Conservation (phyloP, 2,329 filamentous ascomycete genomes). For the Sclerotinia borealis region DNA sequence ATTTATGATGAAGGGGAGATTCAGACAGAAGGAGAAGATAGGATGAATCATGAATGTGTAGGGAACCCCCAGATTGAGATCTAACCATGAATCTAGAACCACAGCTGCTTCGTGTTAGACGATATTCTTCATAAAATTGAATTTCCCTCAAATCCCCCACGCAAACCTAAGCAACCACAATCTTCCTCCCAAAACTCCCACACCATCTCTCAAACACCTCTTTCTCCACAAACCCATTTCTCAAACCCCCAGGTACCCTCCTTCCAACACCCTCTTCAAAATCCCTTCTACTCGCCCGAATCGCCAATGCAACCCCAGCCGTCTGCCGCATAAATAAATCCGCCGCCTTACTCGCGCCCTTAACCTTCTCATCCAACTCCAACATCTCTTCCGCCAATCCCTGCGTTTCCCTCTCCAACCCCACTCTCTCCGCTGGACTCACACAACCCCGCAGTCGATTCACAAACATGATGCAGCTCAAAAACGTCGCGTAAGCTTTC, state of each 20-base stretch:
- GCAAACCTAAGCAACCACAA: background rate
- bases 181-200: constrained; percentile 3
- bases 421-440: constrained; percentile 14
- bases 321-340: constrained; percentile 9
- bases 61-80: too few relatives aligned
- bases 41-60: too few relatives aligned
- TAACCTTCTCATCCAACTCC: constrained; percentile 27
- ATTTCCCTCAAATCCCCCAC: background rate
- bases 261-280: background rate
- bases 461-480: constrained; percentile 28
- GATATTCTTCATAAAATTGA: background rate
- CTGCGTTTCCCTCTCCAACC: constrained; percentile 30
- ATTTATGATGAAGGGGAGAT: too few relatives aligned
- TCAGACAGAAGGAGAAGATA: too few relatives aligned
- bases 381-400: constrained; percentile 28
- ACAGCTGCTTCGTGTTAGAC: background rate
- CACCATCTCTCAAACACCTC: constrained; percentile 1
- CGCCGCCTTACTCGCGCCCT: background rate
- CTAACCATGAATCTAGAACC: too few relatives aligned
- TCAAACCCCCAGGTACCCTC: background rate
- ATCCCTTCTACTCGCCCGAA: background rate
- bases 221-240: constrained; percentile 1
- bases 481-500: constrained; percentile 23
- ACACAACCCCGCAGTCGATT: constrained; percentile 22
- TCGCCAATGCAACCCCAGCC: background rate